Evolutionary conservation across 1,284 basidiomycete species (phyloP).

Genomic region (Wallemia ichthyophaga): DNA sequence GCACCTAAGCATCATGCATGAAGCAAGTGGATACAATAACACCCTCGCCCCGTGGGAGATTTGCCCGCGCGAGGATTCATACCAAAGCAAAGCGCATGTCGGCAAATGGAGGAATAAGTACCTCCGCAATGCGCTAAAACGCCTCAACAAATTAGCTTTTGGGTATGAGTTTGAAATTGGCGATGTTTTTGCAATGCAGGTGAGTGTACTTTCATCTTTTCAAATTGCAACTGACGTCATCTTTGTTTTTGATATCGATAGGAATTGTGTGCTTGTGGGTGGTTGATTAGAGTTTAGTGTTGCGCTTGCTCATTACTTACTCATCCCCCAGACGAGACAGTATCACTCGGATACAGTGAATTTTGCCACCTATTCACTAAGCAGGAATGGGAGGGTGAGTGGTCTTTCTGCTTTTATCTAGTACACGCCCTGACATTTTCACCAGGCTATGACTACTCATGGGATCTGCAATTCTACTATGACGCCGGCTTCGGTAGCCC

Average conservation of each 20-base stretch:
- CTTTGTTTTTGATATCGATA: too few species aligned
- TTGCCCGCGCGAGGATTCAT: not conserved
- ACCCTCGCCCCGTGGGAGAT: constrained; percentile 18
- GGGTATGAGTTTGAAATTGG: constrained; percentile 37
- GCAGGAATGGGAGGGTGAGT: constrained; percentile 28
- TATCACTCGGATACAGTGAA: constrained; percentile 19
- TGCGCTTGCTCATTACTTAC: too few species aligned
- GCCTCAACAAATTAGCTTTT: constrained; percentile 28
- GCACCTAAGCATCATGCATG: constrained; percentile 18
- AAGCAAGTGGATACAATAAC: constrained; percentile 19
- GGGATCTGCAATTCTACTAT: constrained; percentile 24
- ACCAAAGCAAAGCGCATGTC: not conserved
- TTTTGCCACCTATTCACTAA: constrained; percentile 30
- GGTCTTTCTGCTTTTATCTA: constrained; percentile 1
- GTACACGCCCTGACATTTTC: not conserved
- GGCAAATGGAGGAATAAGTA: constrained; percentile 20
- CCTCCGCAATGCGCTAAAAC: constrained; percentile 29
- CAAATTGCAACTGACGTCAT: too few species aligned
- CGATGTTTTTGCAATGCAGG: constrained; percentile 23
- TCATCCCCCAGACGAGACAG: constrained; percentile 14
- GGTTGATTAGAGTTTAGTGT: too few species aligned
- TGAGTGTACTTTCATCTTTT: constrained; percentile 3
- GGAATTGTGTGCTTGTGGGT: constrained; percentile 27
- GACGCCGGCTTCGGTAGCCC: constrained; percentile 51
- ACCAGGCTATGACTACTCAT: not conserved